Evolutionary conservation across 441 rosid genomes (phyloP).

Genomic region (Populus hybrid): DNA sequence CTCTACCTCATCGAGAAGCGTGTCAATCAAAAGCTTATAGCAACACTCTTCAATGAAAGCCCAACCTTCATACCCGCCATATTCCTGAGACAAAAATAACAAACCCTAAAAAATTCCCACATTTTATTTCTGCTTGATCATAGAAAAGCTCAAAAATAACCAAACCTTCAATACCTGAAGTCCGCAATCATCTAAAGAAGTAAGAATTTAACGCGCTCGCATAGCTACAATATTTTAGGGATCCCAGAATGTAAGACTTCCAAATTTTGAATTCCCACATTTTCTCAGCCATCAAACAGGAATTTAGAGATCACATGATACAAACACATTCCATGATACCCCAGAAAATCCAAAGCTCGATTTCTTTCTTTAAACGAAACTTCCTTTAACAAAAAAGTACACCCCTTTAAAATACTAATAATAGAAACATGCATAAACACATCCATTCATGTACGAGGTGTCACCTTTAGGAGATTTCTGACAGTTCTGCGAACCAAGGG

Average conservation of each 20-base stretch:
- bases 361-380: too few relatives aligned
- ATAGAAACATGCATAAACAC: not conserved
- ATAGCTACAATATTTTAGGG: too few relatives aligned
- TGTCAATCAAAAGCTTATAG: slow-evolving; percentile 21
- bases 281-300: slow-evolving; percentile 8
- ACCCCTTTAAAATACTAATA: not conserved
- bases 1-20: slow-evolving; percentile 24
- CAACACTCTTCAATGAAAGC: slow-evolving; percentile 25
- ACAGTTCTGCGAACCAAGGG: slow-evolving; percentile 14
- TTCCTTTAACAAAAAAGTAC: too few relatives aligned
- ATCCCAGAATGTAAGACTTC: too few relatives aligned
- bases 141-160: too few relatives aligned
- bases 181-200: too few relatives aligned
- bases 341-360: too few relatives aligned
- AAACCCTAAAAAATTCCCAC: too few relatives aligned
- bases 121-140: too few relatives aligned
- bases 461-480: slow-evolving; percentile 18
- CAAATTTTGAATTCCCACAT: not conserved
- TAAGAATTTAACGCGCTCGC: too few relatives aligned
- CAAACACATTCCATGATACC: too few relatives aligned
- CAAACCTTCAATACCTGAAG: too few relatives aligned
- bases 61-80: slow-evolving; percentile 32
- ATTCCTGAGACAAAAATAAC: slow-evolving; percentile 15
- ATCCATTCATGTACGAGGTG: not conserved
- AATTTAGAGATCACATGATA: not conserved